These are phyloP conservation scores for Xylaria sp. DNA, from an alignment of 2,329 filamentous ascomycete species.

Conservation along the genomic window DNA sequence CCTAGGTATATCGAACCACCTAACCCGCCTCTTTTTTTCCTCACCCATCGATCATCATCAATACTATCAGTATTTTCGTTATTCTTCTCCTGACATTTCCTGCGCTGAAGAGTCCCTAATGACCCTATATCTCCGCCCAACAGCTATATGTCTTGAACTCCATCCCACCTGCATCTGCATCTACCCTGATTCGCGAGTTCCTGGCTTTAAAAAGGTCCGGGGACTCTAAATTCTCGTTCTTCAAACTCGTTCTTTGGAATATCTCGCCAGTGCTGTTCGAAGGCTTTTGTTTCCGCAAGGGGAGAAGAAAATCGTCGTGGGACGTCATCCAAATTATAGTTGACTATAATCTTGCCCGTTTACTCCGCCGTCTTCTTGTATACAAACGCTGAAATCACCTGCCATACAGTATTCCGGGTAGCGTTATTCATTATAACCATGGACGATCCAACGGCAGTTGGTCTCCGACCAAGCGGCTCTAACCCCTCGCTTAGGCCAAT, in stretches of 20 bases:
- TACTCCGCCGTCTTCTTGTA: neutral
- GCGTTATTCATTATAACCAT: slow-evolving; percentile 21
- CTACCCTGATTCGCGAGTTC: slow-evolving; percentile 1
- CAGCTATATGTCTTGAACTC: neutral
- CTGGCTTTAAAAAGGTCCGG: neutral
- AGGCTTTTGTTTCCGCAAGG: neutral
- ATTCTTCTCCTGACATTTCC: slow-evolving; percentile 4
- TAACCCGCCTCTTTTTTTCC: slow-evolving; percentile 5
- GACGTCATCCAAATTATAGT: neutral
- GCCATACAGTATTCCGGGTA: neutral
- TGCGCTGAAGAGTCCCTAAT: slow-evolving; percentile 16
- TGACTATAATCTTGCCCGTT: neutral
- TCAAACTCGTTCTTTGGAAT: neutral
- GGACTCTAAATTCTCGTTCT: neutral
- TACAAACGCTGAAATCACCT: neutral
- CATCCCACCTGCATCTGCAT: neutral
- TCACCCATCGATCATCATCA: slow-evolving; percentile 1
- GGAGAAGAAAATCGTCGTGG: neutral
- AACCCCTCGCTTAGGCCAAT: slow-evolving; percentile 40
- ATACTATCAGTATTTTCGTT: neutral
- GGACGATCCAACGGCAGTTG: slow-evolving; percentile 31
- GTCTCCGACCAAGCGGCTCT: slow-evolving; percentile 38
- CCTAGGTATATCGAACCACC: too few species aligned
- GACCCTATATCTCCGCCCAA: slow-evolving; percentile 18
- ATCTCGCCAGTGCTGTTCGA: neutral